Base-by-base conservation (phyloP, 1,284 basidiomycete genomes). In the Leccinum pachyderme region DNA sequence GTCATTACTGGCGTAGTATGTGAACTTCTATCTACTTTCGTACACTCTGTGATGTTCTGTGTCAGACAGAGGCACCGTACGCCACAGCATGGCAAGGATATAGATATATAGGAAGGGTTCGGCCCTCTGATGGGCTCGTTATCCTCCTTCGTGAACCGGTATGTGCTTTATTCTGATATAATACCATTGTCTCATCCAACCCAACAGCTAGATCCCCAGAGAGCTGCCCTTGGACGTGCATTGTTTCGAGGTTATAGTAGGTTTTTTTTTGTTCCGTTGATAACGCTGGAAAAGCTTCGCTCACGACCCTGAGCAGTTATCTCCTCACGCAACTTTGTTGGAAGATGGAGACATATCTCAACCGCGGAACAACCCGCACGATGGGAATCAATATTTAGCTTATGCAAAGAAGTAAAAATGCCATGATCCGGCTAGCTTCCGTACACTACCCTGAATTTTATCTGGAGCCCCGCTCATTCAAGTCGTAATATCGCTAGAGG, bases 321-420 rank as follows among this genome's bases (percentile, higher is more conserved):
- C 9, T 76, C 77, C 11, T 77, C 75, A 1, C 72, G 75, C 49
- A 81, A 82, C 56, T 73, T 83, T 50, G 78, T 81, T 47, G 81
- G 81, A 37, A 71, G 78, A 62, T 72, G 78, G 65, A 73, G 73
- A 55, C 67, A 69, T 9, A 59, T 70, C 8, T 64, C 70, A 2
- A 65, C 35, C 43, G 72, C 68, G 3, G 67, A 63, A 46, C 67
- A 69, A 8, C 72, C 69, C 7, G 68, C 75, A 2, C 70, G 71
- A 45, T 82, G 77, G 74, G 81, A 82, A 60, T 78, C 75, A 2
- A 70, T 75, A 27, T 82, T 82, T 62, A 79, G 76, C 47, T 61
- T 83, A 25, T 77, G 74, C 54, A 77, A 72, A 59, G 64, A 64
- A 48, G 58, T 60, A 49, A 58, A 60, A 55, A 51, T n/a, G 22